phyloP scores from a whole-genome alignment of 176 grass and related monocot species.

The Rhynchospora breviuscula region DNA sequence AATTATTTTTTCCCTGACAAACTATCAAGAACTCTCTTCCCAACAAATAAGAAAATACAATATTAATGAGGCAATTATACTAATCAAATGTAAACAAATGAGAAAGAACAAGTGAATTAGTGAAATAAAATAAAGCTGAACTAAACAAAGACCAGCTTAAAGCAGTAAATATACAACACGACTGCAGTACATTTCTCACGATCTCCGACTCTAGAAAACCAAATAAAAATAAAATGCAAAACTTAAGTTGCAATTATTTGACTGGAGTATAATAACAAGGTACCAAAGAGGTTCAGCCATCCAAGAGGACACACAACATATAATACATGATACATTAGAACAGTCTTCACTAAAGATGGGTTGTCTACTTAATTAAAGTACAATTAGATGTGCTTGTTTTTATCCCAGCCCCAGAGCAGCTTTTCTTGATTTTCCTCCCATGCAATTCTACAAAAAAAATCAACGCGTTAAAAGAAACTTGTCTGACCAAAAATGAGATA shows the following conservation, averaged over 20 bases:
- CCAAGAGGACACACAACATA: background rate
- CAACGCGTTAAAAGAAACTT: background rate
- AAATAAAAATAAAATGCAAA: constrained; percentile 9
- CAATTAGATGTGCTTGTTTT: constrained; percentile 10
- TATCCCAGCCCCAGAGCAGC: constrained; percentile 9
- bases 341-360: constrained; percentile 6
- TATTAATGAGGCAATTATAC: background rate
- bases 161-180: background rate
- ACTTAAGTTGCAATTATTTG: background rate
- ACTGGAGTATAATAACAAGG: background rate
- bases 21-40: background rate
- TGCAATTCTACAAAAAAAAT: constrained; percentile 16
- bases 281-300: background rate
- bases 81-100: background rate
- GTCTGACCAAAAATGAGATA: background rate
- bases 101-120: background rate
- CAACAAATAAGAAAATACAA: background rate
- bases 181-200: background rate
- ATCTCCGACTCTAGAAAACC: background rate
- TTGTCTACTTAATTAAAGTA: constrained; percentile 1
- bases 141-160: background rate
- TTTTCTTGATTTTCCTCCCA: background rate
- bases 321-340: constrained; percentile 16
- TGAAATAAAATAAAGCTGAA: background rate
- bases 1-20: background rate